phyloP scores from a whole-genome alignment of 495 filamentous ascomycete genomes.

The Cercophora sp. region DNA sequence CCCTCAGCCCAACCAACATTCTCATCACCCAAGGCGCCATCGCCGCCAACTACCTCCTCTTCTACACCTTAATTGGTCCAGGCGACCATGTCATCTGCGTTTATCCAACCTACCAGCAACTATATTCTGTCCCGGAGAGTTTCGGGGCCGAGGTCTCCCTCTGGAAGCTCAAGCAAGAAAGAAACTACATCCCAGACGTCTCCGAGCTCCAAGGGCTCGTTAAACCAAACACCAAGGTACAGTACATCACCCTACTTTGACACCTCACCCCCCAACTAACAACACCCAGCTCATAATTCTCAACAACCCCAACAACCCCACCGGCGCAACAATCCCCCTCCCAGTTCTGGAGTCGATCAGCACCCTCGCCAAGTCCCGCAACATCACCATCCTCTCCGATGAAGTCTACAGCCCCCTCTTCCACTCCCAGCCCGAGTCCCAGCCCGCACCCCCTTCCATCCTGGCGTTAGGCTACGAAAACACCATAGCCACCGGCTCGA shows the following conservation, averaged over 20 bases:
- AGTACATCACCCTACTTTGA: neutral
- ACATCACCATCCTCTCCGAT: slow-evolving; percentile 69
- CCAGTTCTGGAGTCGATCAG: slow-evolving; percentile 58
- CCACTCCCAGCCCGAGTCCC: slow-evolving; percentile 47
- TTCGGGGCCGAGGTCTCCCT: slow-evolving; percentile 77
- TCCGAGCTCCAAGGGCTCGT: slow-evolving; percentile 64
- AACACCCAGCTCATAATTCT: slow-evolving; percentile 37
- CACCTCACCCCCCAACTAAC: too few relatives aligned
- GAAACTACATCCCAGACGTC: slow-evolving; percentile 65
- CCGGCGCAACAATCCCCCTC: slow-evolving; percentile 65
- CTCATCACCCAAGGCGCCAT: slow-evolving; percentile 81
- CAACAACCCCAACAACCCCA: slow-evolving; percentile 90
- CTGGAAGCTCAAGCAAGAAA: slow-evolving; percentile 66
- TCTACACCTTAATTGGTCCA: slow-evolving; percentile 71
- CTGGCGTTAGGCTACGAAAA: slow-evolving; percentile 66
- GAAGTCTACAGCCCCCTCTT: slow-evolving; percentile 91
- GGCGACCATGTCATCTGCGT: slow-evolving; percentile 90
- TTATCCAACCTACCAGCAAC: slow-evolving; percentile 85
- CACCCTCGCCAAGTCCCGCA: slow-evolving; percentile 55
- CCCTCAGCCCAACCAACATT: slow-evolving; percentile 52
- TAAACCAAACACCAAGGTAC: slow-evolving; percentile 67
- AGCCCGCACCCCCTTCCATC: slow-evolving; percentile 41
- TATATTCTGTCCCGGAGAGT: slow-evolving; percentile 71
- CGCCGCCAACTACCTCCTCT: slow-evolving; percentile 71
- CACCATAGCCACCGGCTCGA: slow-evolving; percentile 69